Percentiles rank a stretch among this genome's conserved stretches.
Conservation (phyloP, 2,329 filamentous ascomycete species). For the Kalmusia sp. region DNA sequence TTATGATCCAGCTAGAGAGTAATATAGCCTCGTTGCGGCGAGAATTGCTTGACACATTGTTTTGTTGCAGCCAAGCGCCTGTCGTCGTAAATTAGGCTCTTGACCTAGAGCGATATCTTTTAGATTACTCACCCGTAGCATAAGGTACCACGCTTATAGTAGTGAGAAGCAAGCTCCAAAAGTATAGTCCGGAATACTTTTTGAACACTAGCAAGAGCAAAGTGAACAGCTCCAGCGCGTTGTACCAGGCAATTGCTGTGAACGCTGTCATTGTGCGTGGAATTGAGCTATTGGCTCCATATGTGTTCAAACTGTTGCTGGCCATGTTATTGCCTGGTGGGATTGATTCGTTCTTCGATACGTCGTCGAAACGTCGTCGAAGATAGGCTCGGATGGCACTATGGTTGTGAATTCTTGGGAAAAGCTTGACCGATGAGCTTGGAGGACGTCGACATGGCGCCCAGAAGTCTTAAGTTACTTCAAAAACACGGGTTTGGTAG, state of each 20-base stretch:
- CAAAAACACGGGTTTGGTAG: neutral
- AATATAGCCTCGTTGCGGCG: neutral
- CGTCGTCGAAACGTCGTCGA: no score
- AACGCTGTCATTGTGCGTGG: conserved; percentile 12
- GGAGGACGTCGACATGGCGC: neutral
- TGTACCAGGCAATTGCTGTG: conserved; percentile 32
- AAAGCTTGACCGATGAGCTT: neutral
- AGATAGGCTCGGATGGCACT: neutral
- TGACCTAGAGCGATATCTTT: neutral
- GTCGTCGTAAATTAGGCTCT: neutral
- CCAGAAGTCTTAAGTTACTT: neutral
- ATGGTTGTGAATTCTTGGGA: neutral
- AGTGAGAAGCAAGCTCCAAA: conserved; percentile 49
- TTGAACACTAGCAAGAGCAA: conserved; percentile 54
- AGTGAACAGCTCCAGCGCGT: conserved; percentile 47
- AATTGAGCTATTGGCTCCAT: neutral
- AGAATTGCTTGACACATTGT: conserved; percentile 1
- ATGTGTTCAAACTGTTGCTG: neutral
- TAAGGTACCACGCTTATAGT: conserved; percentile 17
- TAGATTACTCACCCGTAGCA: conserved; percentile 5
- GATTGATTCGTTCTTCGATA: neutral
- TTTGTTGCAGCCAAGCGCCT: conserved; percentile 13
- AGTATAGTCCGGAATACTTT: conserved; percentile 51
- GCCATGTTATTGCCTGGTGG: neutral
- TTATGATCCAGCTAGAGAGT: conserved; percentile 56